Conservation (phyloP, 768 basidiomycete genomes). For the Phaeotremella fagi region DNA sequence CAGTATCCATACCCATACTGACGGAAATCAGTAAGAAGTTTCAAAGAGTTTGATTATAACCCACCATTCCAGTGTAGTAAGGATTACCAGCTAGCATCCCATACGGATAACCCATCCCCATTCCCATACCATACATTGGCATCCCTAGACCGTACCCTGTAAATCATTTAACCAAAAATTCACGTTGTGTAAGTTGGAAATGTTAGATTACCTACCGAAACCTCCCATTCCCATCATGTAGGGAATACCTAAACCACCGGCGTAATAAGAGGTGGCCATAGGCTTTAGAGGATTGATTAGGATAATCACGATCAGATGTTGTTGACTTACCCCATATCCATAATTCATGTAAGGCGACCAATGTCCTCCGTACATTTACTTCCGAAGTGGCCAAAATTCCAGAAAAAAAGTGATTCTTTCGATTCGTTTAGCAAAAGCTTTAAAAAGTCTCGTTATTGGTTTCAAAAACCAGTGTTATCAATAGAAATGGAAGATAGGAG, state of each 20-base stretch:
- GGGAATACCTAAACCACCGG: constrained; percentile 39
- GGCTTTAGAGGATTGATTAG: constrained; percentile 3
- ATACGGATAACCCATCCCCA: constrained; percentile 33
- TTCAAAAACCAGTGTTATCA: not conserved
- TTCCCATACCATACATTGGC: constrained; percentile 30
- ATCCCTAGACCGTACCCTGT: constrained; percentile 34
- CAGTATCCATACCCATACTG: constrained; percentile 15
- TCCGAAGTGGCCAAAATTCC: not conserved
- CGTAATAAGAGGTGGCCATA: constrained; percentile 39
- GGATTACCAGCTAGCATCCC: constrained; percentile 29
- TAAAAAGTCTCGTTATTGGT: not conserved
- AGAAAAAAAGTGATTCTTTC: not conserved
- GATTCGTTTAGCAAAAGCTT: not conserved
- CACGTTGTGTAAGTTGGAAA: not conserved
- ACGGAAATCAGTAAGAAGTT: not conserved
- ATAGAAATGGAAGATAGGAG: not conserved
- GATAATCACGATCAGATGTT: not conserved
- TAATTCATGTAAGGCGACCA: constrained; percentile 24
- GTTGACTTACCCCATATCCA: constrained; percentile 7
- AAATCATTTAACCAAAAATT: not conserved
- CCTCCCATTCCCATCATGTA: constrained; percentile 39
- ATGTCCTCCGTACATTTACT: constrained; percentile 33
- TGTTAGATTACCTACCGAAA: constrained; percentile 19
- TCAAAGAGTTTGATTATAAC: constrained; percentile 2
- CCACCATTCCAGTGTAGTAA: constrained; percentile 34